Conservation (phyloP, 2,329 filamentous ascomycete species). For the Aaosphaeria arxii region DNA sequence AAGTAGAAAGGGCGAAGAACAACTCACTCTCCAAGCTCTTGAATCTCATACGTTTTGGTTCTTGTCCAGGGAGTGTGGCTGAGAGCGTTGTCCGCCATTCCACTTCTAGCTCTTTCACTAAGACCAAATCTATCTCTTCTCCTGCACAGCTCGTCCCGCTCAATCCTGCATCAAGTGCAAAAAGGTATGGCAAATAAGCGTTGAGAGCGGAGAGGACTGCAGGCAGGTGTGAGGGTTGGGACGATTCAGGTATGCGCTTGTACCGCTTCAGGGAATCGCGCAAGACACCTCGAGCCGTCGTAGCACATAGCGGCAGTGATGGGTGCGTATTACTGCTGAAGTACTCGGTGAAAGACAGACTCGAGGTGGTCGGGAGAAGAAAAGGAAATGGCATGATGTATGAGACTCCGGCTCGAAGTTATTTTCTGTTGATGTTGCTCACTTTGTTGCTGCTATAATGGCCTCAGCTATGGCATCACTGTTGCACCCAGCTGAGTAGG, state of each 20-base stretch:
- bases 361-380: constrained; percentile 81
- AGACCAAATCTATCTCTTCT: constrained; percentile 66
- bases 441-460: constrained; percentile 5
- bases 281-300: constrained; percentile 79
- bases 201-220: constrained; percentile 67
- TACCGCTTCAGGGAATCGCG: constrained; percentile 82
- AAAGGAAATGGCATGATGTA: constrained; percentile 85
- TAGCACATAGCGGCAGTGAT: constrained; percentile 77
- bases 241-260: constrained; percentile 74
- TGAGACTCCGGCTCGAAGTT: too few species aligned
- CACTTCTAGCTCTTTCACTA: constrained; percentile 64
- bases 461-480: too few species aligned
- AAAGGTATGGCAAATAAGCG: constrained; percentile 78
- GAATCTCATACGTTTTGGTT: constrained; percentile 65
- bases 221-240: constrained; percentile 68
- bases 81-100: constrained; percentile 82
- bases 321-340: constrained; percentile 82
- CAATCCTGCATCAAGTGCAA: constrained; percentile 74
- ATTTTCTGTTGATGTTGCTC: constrained; percentile 6
- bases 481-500: too few species aligned
- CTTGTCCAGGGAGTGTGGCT: constrained; percentile 55
- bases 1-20: constrained; percentile 71
- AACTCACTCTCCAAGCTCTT: constrained; percentile 79
- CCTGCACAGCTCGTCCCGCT: constrained; percentile 52
- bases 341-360: constrained; percentile 75